Evolutionary conservation across 2,329 filamentous ascomycete genomes (phyloP), one percentile per base, ranked within the genome.

Genomic region (Ciborinia camelliae): DNA sequence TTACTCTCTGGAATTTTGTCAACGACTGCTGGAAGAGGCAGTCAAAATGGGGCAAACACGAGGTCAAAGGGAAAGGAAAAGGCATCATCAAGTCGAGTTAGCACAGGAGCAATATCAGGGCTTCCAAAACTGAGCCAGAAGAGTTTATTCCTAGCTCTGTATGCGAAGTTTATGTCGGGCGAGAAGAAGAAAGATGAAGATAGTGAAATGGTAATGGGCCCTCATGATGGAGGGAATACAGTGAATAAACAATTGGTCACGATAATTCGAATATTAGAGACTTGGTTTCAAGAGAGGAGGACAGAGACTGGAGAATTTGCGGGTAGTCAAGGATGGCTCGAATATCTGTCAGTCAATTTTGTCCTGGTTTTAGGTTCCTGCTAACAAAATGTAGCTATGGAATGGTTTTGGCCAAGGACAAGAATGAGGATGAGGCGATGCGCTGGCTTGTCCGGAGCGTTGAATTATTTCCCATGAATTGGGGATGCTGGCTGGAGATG

Each of bases 131-230:
- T 97, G 60, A 97, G 93, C 75, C 92, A 97, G 76, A 96, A 94
- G 78, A 92, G 94, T 61, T 78, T 98, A 26, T 99, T 99, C 74
- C 82, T 99, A 14, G 90, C 92, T 0, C 81, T 98, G 4, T 99
- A 99, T 73, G 91, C 95, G 52, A 96, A 94, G 74, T 92, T 93
- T 74, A 85, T 98, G 68, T 90, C 93, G 0, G 95, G 95, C 1
- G 95, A 99, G 81, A 97, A 98, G 81, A 87, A 91, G 69, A 97
- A 94, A 77, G 91, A 97, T 72, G 95, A 99, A 77, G 94, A 98
- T 65, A 92, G 91, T 28, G 95, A 99, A 78, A 97, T 97, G 90
- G 91, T 99, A 59, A 86, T 98, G 78, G 95, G 95, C 0, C 94
- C 95, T 1, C 88, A 93, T 65, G 95, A 99, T 77, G 87, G 92